These are phyloP conservation scores for Hirsutella thompsonii DNA, from an alignment of 2,329 filamentous ascomycete species.

Conservation along the genomic window DNA sequence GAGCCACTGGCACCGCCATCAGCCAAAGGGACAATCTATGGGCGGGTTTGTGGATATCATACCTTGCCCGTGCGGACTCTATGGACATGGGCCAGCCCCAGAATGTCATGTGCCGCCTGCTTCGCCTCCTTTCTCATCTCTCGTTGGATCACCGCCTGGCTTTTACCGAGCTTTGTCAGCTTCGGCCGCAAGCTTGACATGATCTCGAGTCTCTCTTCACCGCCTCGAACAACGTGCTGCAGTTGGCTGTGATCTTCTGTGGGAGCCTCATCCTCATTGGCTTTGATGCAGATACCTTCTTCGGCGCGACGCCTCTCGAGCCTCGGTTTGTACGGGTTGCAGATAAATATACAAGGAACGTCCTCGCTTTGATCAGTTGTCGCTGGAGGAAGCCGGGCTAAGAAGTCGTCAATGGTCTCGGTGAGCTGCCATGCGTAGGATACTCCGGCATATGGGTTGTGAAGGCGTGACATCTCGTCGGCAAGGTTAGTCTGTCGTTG, in stretches of 20 bases:
- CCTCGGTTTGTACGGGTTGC: constrained; percentile 43
- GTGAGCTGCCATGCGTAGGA: constrained; percentile 46
- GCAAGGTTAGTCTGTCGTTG: constrained; percentile 8
- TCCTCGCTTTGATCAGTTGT: constrained; percentile 34
- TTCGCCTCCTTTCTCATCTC: constrained; percentile 37
- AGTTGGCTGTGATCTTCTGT: constrained; percentile 32
- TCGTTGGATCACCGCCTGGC: constrained; percentile 23
- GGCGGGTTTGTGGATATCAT: constrained; percentile 1
- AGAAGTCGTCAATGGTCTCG: constrained; percentile 53
- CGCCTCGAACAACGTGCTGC: constrained; percentile 36
- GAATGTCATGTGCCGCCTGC: constrained; percentile 39
- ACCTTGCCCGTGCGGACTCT: constrained; percentile 56
- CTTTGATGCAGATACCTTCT: constrained; percentile 24
- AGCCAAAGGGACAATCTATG: background rate
- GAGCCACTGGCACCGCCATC: constrained; percentile 52
- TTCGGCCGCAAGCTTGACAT: constrained; percentile 33
- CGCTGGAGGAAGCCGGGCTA: constrained; percentile 54
- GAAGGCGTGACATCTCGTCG: constrained; percentile 20
- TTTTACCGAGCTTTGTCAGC: constrained; percentile 24
- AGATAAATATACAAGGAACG: constrained; percentile 60
- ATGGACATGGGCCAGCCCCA: constrained; percentile 44
- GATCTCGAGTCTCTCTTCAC: constrained; percentile 34
- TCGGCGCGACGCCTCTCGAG: constrained; percentile 18
- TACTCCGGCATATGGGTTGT: constrained; percentile 47
- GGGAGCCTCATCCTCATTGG: constrained; percentile 36